Base-by-base conservation (phyloP, 495 filamentous ascomycete species). In the Opeltia flavorubescens region DNA sequence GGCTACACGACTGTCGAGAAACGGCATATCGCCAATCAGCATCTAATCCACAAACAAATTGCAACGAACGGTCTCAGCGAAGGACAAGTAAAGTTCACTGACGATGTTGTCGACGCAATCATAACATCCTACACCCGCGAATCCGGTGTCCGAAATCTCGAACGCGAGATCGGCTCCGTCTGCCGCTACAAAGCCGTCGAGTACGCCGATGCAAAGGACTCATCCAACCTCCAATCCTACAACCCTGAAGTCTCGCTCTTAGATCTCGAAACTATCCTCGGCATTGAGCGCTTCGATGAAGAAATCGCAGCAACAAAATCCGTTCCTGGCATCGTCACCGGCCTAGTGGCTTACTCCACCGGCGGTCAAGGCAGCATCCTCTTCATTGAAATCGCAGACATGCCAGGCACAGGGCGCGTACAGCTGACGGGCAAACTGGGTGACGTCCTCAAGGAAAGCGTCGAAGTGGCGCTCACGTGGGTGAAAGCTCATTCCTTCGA, bases 1-100 rank as follows among this genome's bases (percentile, higher is more conserved):
- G 91, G 93, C 56, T 99, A 99, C 66, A 99, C 91, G 11, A 94
- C 88, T 5, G 72, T 95, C n/a, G 91, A 99, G 70, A 99, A 99
- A 67, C 73, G 84, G 49, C 88, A 95, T 57, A 99, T 99, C 60
- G 89, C 93, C 1, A 80, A 80, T 56, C 84, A 81, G 52, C 93
- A 96, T 60, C 71, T 99, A 20, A 81, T 99, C 12, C 93, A 91
- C 3, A 96, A 96, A 66, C 93, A 96, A 60, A 78, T 95, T 47
- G 72, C 66, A 27, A 69, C 76, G 9, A 86, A 99, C 55, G 91
- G 89, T 21, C 78, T 99, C 27, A 64, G 62, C 27, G 65, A 76
- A 15, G 76, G 80, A 46, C 82, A 93, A 57, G 76, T 96, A 41
- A 59, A 72, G 34, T 70, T 99, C 43, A 74, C 74, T 27, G 77